Conservation (phyloP, 2,329 filamentous ascomycete genomes). For the Fusarium sp. region DNA sequence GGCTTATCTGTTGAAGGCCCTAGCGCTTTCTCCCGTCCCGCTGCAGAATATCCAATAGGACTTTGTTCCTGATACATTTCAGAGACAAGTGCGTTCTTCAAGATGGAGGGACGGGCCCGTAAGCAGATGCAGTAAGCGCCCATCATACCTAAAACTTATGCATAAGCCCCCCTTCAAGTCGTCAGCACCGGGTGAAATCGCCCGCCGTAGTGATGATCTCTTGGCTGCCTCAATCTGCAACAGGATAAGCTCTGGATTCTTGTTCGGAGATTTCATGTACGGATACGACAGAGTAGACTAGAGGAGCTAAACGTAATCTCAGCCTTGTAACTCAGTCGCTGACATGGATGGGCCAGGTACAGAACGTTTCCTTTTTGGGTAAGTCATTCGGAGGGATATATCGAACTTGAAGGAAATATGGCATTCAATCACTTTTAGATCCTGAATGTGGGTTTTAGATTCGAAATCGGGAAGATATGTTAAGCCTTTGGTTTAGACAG, state of each 20-base stretch:
- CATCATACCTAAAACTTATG: neutral
- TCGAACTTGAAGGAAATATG: too few species aligned
- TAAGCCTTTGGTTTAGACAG: too few species aligned
- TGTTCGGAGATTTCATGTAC: neutral
- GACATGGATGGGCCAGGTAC: neutral
- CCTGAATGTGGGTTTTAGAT: neutral
- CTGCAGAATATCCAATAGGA: neutral
- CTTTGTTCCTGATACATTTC: neutral
- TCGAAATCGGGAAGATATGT: too few species aligned
- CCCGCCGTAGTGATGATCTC: neutral
- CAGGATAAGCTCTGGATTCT: conserved; percentile 4
- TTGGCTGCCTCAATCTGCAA: neutral
- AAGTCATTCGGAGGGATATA: neutral
- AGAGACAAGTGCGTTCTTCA: neutral
- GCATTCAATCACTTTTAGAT: too few species aligned
- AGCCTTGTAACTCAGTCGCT: conserved; percentile 18
- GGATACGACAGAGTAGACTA: neutral
- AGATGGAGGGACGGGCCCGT: neutral
- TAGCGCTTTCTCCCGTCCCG: neutral
- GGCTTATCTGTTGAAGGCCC: neutral
- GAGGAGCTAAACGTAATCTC: neutral
- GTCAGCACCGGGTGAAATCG: neutral
- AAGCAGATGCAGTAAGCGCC: neutral
- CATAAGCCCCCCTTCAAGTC: neutral
- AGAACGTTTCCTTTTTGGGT: neutral